Percentiles rank a stretch among this genome's conserved stretches.
These are phyloP conservation scores for Rutidosis leptorrhynchoides DNA, from an alignment of 129 eudicot genomes.

Conservation along the genomic window DNA sequence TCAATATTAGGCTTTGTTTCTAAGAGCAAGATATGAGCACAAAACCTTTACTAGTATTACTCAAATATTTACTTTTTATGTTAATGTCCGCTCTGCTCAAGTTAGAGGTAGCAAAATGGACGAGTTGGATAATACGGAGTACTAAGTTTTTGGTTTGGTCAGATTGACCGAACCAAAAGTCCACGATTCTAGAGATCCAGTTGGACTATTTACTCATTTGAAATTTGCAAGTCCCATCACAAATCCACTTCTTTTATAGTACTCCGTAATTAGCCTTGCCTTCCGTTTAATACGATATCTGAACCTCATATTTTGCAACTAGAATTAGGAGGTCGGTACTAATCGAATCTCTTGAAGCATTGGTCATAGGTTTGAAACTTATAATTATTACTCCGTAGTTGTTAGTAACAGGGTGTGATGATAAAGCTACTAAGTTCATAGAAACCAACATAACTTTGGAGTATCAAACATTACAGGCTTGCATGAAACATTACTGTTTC, in stretches of 20 bases:
- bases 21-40: neutral
- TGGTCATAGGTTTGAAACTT: neutral
- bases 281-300: neutral
- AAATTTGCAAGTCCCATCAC: neutral
- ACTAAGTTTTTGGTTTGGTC: neutral
- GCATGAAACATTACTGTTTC: slow-evolving; percentile 17
- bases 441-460: slow-evolving; percentile 7
- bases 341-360: neutral
- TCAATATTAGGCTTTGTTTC: neutral
- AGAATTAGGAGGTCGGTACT: neutral
- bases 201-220: neutral
- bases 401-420: slow-evolving; percentile 27
- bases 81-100: neutral
- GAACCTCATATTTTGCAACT: neutral
- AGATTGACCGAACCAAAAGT: neutral
- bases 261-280: too few species aligned
- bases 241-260: neutral
- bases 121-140: neutral
- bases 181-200: neutral
- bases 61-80: neutral
- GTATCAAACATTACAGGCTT: slow-evolving; percentile 10
- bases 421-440: slow-evolving; percentile 6
- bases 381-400: too few species aligned
- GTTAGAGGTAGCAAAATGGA: neutral
- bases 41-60: neutral